Conservation (phyloP, 73 alveolate species). For the Uronychia setigera region DNA sequence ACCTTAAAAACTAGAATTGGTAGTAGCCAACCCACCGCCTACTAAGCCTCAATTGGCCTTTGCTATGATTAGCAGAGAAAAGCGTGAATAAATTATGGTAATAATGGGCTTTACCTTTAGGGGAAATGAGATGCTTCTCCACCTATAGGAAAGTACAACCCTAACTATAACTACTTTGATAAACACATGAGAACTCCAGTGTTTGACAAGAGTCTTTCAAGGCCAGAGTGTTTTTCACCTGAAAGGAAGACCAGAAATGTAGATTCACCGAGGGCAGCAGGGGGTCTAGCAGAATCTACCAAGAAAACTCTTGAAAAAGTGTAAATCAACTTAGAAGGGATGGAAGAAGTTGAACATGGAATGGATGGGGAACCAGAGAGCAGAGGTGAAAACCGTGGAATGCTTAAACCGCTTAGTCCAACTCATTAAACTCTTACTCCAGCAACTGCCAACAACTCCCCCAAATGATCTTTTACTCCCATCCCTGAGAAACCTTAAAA, state of each 20-base stretch:
- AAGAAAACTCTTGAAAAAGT: not conserved
- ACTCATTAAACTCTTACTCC: not conserved
- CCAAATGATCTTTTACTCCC: not conserved
- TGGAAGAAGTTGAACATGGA: not conserved
- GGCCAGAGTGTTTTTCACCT: not conserved
- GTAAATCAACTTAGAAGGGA: too few relatives aligned
- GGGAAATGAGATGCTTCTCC: not conserved
- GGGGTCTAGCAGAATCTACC: not conserved
- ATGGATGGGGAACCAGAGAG: too few relatives aligned
- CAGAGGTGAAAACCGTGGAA: too few relatives aligned
- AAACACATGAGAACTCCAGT: not conserved
- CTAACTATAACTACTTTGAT: not conserved
- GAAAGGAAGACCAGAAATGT: not conserved
- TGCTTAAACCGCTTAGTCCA: not conserved
- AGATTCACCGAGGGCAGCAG: too few relatives aligned
- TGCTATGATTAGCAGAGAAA: not conserved
- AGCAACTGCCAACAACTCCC: not conserved
- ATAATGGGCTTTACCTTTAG: not conserved
- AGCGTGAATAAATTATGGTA: not conserved
- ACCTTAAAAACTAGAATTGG: too few relatives aligned
- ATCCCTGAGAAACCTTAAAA: not conserved
- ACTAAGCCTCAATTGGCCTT: not conserved
- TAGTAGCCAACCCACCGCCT: not conserved
- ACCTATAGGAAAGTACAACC: not conserved
- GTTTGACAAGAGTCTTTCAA: not conserved